Base-by-base conservation (phyloP, 2,329 filamentous ascomycete species). In the Monascus ruber region DNA sequence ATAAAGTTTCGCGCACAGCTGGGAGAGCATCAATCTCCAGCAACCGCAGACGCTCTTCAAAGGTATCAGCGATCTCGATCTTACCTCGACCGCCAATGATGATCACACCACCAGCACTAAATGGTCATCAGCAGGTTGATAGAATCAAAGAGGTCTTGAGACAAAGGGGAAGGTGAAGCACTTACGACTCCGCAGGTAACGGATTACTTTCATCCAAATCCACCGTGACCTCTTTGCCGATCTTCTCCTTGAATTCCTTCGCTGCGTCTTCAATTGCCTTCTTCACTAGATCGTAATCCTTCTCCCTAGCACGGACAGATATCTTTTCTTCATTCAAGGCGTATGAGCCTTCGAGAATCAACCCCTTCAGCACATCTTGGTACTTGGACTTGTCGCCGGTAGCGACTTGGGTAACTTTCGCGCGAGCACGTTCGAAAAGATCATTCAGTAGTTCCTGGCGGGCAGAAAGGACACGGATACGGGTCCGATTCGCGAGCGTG, bases 1-100 rank as follows among this genome's bases (percentile, higher is more conserved):
- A 98, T 43, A 98, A 73, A 10, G 83, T 83, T 63, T 83, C 77
- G 57, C 91, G 77, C 55, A 98, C 81, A 34, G 79, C 79, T 9
- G 91, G 91, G 42, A 95, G 76, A 37, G 85, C 84, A 50, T 84
- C 83, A 41, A 81, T 80, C 67, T 94, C 83, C 48, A 96, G 77
- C 44, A 96, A 73, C 56, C 76, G 77, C 64, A 98, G 72, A 50
- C 91, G 81, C 60, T 94, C 84, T 62, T 96, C 91, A 52, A 96
- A 84, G 40, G 91, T 96, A 72, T 98, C 96, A 76, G 95, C 88
- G 65, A 98, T 89, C 56, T 94, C 87, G 61, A 98, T 96, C 74
- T 89, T 95, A 61, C 91, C 91, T 48, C 73, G 74, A 50, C 83
- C 81, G 48, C 88, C 86, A 40, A 94, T 67, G 48, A 98, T 79